These are phyloP conservation scores for Phaeodactylum tricornutum DNA, from an alignment of 108 stramenopile species.

Conservation along the genomic window DNA sequence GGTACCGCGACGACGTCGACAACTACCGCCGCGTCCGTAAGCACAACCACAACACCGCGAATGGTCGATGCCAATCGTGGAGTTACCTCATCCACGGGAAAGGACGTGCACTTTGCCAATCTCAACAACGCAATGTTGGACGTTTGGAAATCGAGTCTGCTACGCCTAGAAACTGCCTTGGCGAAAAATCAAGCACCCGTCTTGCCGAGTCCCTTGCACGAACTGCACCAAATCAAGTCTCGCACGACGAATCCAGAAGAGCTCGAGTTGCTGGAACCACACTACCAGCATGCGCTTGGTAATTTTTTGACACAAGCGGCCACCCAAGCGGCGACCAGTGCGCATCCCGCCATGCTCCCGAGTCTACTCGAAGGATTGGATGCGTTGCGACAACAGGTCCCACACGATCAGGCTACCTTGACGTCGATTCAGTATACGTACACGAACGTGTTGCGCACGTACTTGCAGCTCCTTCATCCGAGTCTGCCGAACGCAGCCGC, in stretches of 20 bases:
- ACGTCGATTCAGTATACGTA: neutral
- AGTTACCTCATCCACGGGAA: too few species aligned
- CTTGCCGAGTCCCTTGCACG: neutral
- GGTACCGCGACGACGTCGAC: neutral
- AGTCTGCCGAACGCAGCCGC: too few species aligned
- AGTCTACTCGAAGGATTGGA: neutral
- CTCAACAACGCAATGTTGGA: neutral
- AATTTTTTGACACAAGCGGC: neutral
- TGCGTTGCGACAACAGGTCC: neutral
- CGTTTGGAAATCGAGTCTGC: neutral
- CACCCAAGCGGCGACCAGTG: neutral
- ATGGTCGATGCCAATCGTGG: neutral
- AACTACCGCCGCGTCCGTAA: neutral
- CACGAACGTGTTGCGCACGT: neutral
- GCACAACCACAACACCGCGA: neutral
- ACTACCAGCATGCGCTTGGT: neutral
- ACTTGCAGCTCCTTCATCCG: neutral
- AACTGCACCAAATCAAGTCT: neutral
- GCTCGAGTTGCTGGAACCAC: neutral
- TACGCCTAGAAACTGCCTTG: neutral
- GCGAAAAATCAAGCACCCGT: neutral
- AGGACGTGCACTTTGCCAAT: too few species aligned
- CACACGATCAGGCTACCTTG: neutral
- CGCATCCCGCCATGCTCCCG: neutral
- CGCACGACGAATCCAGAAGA: neutral